phyloP scores from a whole-genome alignment of 768 basidiomycete species.

The Lactarius hatsudake region DNA sequence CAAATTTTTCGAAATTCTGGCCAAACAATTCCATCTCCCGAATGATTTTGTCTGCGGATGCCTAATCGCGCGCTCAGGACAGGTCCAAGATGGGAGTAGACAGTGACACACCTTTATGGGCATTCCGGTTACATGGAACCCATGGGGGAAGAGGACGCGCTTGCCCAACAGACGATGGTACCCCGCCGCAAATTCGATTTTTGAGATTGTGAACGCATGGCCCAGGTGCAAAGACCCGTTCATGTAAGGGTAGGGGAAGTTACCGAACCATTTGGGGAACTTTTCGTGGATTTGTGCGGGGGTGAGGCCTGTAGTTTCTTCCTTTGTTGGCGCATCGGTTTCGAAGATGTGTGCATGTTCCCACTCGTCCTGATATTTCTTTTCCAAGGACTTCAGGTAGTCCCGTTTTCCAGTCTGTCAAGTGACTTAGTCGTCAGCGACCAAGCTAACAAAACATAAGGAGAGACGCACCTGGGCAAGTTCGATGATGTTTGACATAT shows the following conservation, averaged over 20 bases:
- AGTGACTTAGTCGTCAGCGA: conserved; percentile 7
- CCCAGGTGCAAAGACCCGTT: conserved; percentile 96
- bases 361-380: conserved; percentile 84
- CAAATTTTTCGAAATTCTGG: conserved; percentile 74
- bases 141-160: conserved; percentile 93
- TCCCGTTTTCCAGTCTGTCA: conserved; percentile 91
- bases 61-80: conserved; percentile 44
- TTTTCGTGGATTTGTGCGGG: conserved; percentile 64
- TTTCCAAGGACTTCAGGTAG: conserved; percentile 76
- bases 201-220: conserved; percentile 97
- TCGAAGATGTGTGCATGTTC: conserved; percentile 75
- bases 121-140: conserved; percentile 97
- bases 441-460: not conserved
- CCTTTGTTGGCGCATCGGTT: conserved; percentile 70
- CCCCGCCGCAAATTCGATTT: conserved; percentile 95
- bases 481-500: conserved; percentile 33
- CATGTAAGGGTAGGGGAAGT: conserved; percentile 97
- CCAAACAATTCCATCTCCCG: conserved; percentile 98
- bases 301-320: conserved; percentile 62
- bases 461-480: conserved; percentile 33
- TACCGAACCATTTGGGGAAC: conserved; percentile 97
- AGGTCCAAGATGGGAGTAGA: not conserved
- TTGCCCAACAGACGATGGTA: conserved; percentile 95
- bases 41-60: conserved; percentile 95
- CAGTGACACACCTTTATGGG: conserved; percentile 86